Percentiles rank a stretch among this genome's conserved stretches.
phyloP scores from a whole-genome alignment of 1,284 basidiomycete species.

The Trametes hirsuta region DNA sequence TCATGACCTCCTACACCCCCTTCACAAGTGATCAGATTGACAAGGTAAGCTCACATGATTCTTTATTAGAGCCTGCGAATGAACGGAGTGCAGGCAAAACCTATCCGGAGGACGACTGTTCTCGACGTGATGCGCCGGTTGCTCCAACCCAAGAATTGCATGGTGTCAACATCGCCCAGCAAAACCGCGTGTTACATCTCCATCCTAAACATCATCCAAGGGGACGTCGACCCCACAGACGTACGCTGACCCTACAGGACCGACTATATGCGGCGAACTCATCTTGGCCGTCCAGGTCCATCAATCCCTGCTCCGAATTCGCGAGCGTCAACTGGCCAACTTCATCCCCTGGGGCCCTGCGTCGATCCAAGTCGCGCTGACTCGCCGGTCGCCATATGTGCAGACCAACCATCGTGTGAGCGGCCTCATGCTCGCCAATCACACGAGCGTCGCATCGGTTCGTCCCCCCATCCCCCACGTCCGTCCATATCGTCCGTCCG shows the following conservation, averaged over 20 bases:
- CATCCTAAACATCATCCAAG: constrained; percentile 98
- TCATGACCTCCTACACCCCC: constrained; percentile 99
- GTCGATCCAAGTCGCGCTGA: constrained; percentile 96
- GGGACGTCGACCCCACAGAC: constrained; percentile 97
- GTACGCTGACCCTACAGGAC: constrained; percentile 45
- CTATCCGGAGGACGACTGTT: constrained; percentile 90
- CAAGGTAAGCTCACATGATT: constrained; percentile 55
- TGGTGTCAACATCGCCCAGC: constrained; percentile 94
- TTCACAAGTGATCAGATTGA: constrained; percentile 97
- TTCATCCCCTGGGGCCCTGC: constrained; percentile 99
- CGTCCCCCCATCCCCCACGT: constrained; percentile 36
- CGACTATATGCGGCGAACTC: not conserved
- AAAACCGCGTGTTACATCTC: constrained; percentile 97
- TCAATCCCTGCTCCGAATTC: constrained; percentile 94
- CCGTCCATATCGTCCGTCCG: not conserved
- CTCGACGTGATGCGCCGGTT: constrained; percentile 98
- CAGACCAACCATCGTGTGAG: constrained; percentile 91
- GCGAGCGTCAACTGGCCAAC: constrained; percentile 94
- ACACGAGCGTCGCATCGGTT: constrained; percentile 95
- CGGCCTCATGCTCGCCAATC: constrained; percentile 98
- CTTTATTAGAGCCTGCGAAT: not conserved
- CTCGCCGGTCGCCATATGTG: constrained; percentile 89
- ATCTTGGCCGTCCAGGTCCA: constrained; percentile 68
- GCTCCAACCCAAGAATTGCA: constrained; percentile 97
- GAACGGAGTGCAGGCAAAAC: constrained; percentile 37